Conservation (phyloP, 306 rosid species). For the Inga laurina region DNA sequence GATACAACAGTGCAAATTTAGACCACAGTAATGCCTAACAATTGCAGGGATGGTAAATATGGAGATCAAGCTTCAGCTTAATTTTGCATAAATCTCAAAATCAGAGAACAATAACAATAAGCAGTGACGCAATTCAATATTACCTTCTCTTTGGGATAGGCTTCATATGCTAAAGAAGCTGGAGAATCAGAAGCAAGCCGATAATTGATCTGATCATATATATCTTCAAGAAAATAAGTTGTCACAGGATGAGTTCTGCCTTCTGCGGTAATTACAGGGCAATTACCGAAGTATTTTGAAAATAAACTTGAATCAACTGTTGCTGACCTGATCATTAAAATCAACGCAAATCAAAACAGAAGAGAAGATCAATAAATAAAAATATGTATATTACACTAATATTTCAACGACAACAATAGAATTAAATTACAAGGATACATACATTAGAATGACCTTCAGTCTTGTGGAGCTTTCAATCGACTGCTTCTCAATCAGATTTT, state of each 20-base stretch:
- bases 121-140: conserved; percentile 12
- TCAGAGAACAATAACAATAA: conserved; percentile 23
- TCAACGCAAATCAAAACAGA: conserved; percentile 19
- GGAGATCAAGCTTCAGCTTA: conserved; percentile 19
- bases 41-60: background rate
- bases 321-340: conserved; percentile 72
- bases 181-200: conserved; percentile 84
- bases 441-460: conserved; percentile 92
- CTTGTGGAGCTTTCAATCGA: conserved; percentile 49
- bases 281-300: conserved; percentile 81
- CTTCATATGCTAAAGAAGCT: conserved; percentile 62
- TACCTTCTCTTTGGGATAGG: conserved; percentile 61
- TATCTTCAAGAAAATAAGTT: conserved; percentile 81
- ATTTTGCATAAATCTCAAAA: background rate
- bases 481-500: conserved; percentile 79
- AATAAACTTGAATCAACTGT: conserved; percentile 93
- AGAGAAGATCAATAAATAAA: conserved; percentile 6
- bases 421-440: conserved; percentile 34
- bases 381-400: conserved; percentile 1
- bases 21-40: background rate
- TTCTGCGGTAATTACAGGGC: conserved; percentile 90
- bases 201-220: conserved; percentile 73
- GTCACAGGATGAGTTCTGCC: conserved; percentile 96
- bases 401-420: background rate
- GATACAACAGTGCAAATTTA: conserved; percentile 2